Percentiles rank a stretch among this genome's conserved stretches.
Conservation (phyloP, 352 stramenopile species). For the Globisporangium solare region DNA sequence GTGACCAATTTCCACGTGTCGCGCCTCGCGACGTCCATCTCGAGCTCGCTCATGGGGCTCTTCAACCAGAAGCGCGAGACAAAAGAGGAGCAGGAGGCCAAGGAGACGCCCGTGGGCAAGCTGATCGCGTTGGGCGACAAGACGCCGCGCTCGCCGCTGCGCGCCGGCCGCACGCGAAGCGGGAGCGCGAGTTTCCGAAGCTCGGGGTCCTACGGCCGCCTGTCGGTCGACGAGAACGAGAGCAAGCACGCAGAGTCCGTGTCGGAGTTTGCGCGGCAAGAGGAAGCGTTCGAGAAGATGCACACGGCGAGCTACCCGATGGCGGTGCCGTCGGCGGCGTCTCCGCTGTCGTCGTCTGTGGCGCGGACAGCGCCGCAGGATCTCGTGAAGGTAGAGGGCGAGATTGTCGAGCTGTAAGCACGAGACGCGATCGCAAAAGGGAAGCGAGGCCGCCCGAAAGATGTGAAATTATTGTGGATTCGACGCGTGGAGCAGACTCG, state of each 20-base stretch:
- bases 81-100: slow-evolving; percentile 23
- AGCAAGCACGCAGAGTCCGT: slow-evolving; percentile 2
- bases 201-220: neutral
- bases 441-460: neutral
- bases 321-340: neutral
- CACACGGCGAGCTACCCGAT: slow-evolving; percentile 12
- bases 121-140: slow-evolving; percentile 60
- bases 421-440: neutral
- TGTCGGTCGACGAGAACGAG: slow-evolving; percentile 4
- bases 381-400: slow-evolving; percentile 47
- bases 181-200: slow-evolving; percentile 26
- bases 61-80: slow-evolving; percentile 40
- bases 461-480: slow-evolving; percentile 11
- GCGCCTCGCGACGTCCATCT: slow-evolving; percentile 70
- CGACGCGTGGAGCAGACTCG: neutral
- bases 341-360: slow-evolving; percentile 1
- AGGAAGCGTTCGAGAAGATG: slow-evolving; percentile 16
- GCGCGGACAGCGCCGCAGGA: slow-evolving; percentile 29
- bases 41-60: slow-evolving; percentile 69
- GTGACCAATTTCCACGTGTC: slow-evolving; percentile 84
- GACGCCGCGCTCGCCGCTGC: slow-evolving; percentile 25
- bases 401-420: slow-evolving; percentile 53
- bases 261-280: slow-evolving; percentile 14
- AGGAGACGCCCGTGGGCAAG: slow-evolving; percentile 46
- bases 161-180: slow-evolving; percentile 24